These are phyloP conservation scores for Arachis monticola DNA, from an alignment of 331 rosid species.

Conservation along the genomic window DNA sequence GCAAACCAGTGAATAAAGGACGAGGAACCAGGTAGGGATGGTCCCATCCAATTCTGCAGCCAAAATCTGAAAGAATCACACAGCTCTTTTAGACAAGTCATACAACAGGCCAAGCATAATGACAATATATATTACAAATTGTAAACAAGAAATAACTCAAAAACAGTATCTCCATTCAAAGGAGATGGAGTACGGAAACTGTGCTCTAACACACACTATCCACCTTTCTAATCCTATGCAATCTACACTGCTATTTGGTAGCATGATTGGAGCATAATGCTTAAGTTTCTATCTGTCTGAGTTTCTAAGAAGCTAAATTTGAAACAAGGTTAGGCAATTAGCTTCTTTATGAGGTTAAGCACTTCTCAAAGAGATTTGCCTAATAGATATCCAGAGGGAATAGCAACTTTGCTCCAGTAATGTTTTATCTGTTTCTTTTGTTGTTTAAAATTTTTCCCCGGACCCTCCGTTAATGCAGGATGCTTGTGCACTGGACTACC, in stretches of 20 bases:
- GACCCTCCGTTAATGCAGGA: too few species aligned
- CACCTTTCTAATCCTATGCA: constrained; percentile 3
- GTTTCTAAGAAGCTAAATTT: constrained; percentile 12
- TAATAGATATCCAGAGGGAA: constrained; percentile 22
- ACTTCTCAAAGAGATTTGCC: constrained; percentile 9
- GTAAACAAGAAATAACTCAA: background rate
- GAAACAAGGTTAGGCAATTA: constrained; percentile 7
- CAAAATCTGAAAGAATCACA: constrained; percentile 74
- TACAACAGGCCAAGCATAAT: constrained; percentile 16
- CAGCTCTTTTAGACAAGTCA: too few species aligned
- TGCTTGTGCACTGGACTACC: too few species aligned
- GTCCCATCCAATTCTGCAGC: constrained; percentile 99
- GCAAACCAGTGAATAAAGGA: constrained; percentile 89
- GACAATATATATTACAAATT: background rate
- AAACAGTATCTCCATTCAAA: background rate
- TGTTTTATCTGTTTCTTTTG: constrained; percentile 18
- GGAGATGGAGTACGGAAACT: constrained; percentile 1
- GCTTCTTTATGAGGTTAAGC: constrained; percentile 14
- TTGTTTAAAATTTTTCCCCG: constrained; percentile 5
- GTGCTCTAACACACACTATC: constrained; percentile 9
- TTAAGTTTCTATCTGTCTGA: background rate
- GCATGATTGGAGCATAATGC: constrained; percentile 1
- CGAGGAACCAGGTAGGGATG: constrained; percentile 80
- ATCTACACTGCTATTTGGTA: constrained; percentile 4
- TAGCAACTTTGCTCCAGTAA: constrained; percentile 11